Evolutionary conservation across 1,139 yeast genomes (phyloP).

Genomic region (Zygotorulaspora mrakii): DNA sequence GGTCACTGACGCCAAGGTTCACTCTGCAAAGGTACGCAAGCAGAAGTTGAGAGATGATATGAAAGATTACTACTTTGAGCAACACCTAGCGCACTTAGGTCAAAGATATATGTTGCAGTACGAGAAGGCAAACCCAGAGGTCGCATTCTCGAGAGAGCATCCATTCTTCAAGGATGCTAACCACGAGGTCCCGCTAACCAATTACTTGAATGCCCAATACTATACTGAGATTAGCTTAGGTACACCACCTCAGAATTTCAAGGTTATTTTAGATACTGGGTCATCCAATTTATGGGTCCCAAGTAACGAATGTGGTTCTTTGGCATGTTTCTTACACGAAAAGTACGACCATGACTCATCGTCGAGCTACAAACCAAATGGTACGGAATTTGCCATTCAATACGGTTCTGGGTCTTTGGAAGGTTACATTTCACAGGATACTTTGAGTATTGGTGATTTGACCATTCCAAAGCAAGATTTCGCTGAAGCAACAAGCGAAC

Average conservation of each 20-base stretch:
- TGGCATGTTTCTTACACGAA: conserved; percentile 90
- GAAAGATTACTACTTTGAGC: conserved; percentile 54
- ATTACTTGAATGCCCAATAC: conserved; percentile 93
- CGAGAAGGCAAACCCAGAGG: conserved; percentile 44
- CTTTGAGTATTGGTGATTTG: conserved; percentile 76
- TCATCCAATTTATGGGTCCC: conserved; percentile 98
- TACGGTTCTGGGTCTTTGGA: conserved; percentile 92
- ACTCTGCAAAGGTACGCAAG: conserved; percentile 60
- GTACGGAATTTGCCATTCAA: conserved; percentile 75
- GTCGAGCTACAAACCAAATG: conserved; percentile 78
- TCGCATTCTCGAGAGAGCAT: conserved; percentile 28
- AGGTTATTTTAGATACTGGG: conserved; percentile 91
- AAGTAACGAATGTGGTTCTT: conserved; percentile 76
- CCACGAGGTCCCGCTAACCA: conserved; percentile 78
- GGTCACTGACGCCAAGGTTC: conserved; percentile 56
- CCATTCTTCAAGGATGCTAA: conserved; percentile 36
- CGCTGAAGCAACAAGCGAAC: conserved; percentile 95
- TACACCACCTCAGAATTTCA: conserved; percentile 88
- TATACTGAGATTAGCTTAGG: conserved; percentile 86
- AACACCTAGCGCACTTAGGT: conserved; percentile 68
- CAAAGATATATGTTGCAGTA: conserved; percentile 63
- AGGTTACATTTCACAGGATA: conserved; percentile 87
- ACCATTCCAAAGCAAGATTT: conserved; percentile 82
- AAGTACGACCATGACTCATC: conserved; percentile 83
- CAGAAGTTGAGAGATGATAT: conserved; percentile 59